phyloP scores from a whole-genome alignment of 2,329 filamentous ascomycete species.

The Monosporascus sp. region DNA sequence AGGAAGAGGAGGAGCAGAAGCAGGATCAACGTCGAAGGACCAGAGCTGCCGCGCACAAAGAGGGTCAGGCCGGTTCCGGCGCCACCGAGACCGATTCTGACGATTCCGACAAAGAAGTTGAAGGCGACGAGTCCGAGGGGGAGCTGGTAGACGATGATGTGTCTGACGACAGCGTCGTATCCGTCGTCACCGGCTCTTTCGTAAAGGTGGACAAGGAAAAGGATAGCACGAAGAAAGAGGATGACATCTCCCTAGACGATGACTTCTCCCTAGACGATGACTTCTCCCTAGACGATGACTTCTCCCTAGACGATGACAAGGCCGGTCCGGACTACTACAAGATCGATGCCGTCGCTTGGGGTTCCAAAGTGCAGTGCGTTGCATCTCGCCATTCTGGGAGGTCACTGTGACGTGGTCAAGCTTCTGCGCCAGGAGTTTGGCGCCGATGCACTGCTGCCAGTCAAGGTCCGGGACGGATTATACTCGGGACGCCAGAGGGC shows the following conservation, averaged over 20 bases:
- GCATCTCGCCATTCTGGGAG: conserved; percentile 72
- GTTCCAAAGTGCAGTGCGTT: conserved; percentile 67
- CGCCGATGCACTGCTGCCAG: conserved; percentile 68
- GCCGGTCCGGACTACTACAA: conserved; percentile 76
- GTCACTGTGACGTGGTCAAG: conserved; percentile 63
- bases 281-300: conserved; percentile 36
- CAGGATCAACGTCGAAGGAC: conserved; percentile 42
- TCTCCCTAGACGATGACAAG: conserved; percentile 48
- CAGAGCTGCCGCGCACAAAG: conserved; percentile 23
- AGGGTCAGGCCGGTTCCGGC: conserved; percentile 9
- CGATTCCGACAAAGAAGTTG: conserved; percentile 20
- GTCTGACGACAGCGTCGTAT: conserved; percentile 45
- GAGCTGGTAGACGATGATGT: conserved; percentile 42
- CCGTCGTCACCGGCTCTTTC: conserved; percentile 65
- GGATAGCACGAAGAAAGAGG: conserved; percentile 30
- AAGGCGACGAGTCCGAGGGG: conserved; percentile 37
- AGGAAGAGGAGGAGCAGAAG: conserved; percentile 59
- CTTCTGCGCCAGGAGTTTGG: conserved; percentile 68
- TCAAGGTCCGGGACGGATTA: conserved; percentile 55
- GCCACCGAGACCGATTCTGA: conserved; percentile 11
- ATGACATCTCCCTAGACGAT: conserved; percentile 43
- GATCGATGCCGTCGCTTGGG: conserved; percentile 75
- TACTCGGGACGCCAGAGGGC: conserved; percentile 48
- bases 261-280: conserved; percentile 41
- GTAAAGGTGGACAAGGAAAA: conserved; percentile 55